phyloP scores from a whole-genome alignment of 768 basidiomycete genomes.

The Cyclocybe aegerita region DNA sequence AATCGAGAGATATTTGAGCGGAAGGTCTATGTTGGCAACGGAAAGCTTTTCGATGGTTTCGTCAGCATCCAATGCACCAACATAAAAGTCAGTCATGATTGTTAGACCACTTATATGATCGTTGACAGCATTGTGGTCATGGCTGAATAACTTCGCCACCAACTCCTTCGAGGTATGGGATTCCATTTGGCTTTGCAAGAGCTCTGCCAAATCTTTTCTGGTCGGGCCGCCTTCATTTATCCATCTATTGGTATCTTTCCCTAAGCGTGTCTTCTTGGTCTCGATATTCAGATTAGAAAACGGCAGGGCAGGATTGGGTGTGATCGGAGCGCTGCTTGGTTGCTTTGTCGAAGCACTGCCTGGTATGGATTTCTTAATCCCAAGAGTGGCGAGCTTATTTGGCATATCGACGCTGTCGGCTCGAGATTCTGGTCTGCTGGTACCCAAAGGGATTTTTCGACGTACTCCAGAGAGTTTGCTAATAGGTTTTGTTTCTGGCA shows the following conservation, averaged over 20 bases:
- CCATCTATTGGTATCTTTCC: constrained; percentile 82
- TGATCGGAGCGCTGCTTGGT: constrained; percentile 23
- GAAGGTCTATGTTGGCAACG: constrained; percentile 86
- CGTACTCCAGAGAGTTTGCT: constrained; percentile 66
- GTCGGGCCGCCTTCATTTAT: constrained; percentile 83
- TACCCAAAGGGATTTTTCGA: constrained; percentile 67
- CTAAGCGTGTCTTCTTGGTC: constrained; percentile 62
- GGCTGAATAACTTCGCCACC: constrained; percentile 81
- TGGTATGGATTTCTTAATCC: constrained; percentile 31
- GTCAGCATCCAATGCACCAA: constrained; percentile 52
- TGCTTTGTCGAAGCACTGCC: constrained; percentile 7
- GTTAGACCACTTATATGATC: constrained; percentile 83
- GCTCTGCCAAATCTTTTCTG: constrained; percentile 83
- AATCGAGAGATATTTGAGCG: constrained; percentile 91
- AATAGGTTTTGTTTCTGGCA: constrained; percentile 36
- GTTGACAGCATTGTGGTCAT: constrained; percentile 93
- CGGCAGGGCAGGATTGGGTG: constrained; percentile 28
- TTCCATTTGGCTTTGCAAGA: constrained; percentile 91
- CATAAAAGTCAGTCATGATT: constrained; percentile 74
- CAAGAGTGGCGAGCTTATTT: constrained; percentile 30
- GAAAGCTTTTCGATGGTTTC: constrained; percentile 63
- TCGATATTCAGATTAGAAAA: constrained; percentile 59
- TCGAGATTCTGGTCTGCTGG: constrained; percentile 50
- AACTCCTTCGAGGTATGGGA: constrained; percentile 76
- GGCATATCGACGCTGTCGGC: constrained; percentile 41